Evolutionary conservation across 805 yeast species (phyloP).

Genomic region (Candida argentea): DNA sequence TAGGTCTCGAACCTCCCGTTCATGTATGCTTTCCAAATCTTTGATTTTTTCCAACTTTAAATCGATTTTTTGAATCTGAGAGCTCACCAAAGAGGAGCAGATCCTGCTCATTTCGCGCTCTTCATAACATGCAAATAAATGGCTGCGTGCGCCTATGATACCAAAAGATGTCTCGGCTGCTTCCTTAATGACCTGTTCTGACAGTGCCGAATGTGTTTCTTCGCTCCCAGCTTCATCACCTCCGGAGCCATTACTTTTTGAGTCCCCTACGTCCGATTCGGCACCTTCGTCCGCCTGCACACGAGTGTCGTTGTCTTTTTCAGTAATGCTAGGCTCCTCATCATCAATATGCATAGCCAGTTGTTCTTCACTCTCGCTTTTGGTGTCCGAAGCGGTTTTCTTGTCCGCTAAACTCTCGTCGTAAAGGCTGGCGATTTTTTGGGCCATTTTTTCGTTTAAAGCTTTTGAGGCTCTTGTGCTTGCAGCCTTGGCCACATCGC

Average conservation of each 20-base stretch:
- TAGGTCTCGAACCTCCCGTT: constrained; percentile 50
- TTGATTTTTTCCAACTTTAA: constrained; percentile 50
- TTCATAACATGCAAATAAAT: constrained; percentile 69
- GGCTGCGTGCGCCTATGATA: constrained; percentile 66
- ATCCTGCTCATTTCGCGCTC: constrained; percentile 66
- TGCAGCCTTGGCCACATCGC: constrained; percentile 77
- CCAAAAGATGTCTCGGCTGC: constrained; percentile 68
- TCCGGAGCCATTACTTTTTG: constrained; percentile 5
- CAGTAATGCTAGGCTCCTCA: constrained; percentile 1
- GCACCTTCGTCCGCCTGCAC: constrained; percentile 9
- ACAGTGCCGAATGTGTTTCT: neutral
- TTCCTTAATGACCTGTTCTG: constrained; percentile 34
- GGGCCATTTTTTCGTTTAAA: constrained; percentile 32
- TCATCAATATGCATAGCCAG: neutral
- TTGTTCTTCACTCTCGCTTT: constrained; percentile 1
- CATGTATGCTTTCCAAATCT: constrained; percentile 55
- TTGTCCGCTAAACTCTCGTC: constrained; percentile 6
- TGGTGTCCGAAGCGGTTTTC: constrained; percentile 4
- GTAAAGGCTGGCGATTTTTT: constrained; percentile 26
- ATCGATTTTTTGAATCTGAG: constrained; percentile 54
- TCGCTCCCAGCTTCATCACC: constrained; percentile 5
- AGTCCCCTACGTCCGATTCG: constrained; percentile 5
- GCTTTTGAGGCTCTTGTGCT: constrained; percentile 50
- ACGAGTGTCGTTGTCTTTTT: constrained; percentile 7
- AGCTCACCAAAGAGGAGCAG: constrained; percentile 47